phyloP scores from a whole-genome alignment of 129 eudicot genomes.

The Escallonia herrerae region DNA sequence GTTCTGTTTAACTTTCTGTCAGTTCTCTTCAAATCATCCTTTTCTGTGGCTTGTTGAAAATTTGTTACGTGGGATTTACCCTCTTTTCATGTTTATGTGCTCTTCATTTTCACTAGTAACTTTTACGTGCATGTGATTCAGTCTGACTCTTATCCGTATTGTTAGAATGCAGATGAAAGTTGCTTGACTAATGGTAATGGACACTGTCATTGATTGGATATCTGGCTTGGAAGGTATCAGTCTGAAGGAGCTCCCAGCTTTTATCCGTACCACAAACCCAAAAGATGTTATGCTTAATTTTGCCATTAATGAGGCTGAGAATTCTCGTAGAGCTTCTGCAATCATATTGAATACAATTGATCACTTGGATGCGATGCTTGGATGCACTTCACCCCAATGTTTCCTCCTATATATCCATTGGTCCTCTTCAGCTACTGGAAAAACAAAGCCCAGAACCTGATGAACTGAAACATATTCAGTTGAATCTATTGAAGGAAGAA shows the following conservation, averaged over 20 bases:
- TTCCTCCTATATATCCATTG: neutral
- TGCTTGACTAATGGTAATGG: neutral
- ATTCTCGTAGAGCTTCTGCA: neutral
- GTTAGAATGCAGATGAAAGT: neutral
- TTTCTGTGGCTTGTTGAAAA: too few relatives aligned
- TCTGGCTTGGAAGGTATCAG: conserved; percentile 4
- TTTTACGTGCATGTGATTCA: too few relatives aligned
- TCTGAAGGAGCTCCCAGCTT: neutral
- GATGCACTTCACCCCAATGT: neutral
- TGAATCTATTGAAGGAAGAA: conserved; percentile 2
- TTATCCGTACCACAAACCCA: neutral
- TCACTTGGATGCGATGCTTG: neutral
- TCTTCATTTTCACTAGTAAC: too few relatives aligned
- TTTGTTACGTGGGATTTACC: too few relatives aligned
- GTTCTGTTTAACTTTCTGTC: too few relatives aligned
- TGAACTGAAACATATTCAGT: neutral
- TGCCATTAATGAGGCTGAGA: neutral
- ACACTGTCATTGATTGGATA: conserved; percentile 7
- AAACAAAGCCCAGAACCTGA: neutral
- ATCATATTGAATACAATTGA: conserved; percentile 3
- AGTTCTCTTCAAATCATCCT: too few relatives aligned
- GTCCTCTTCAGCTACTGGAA: conserved; percentile 2
- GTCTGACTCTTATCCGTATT: too few relatives aligned
- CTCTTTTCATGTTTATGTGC: too few relatives aligned
- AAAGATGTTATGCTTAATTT: neutral